phyloP scores from a whole-genome alignment of 208 protist genomes.

The Acanthamoeba lenticulata region DNA sequence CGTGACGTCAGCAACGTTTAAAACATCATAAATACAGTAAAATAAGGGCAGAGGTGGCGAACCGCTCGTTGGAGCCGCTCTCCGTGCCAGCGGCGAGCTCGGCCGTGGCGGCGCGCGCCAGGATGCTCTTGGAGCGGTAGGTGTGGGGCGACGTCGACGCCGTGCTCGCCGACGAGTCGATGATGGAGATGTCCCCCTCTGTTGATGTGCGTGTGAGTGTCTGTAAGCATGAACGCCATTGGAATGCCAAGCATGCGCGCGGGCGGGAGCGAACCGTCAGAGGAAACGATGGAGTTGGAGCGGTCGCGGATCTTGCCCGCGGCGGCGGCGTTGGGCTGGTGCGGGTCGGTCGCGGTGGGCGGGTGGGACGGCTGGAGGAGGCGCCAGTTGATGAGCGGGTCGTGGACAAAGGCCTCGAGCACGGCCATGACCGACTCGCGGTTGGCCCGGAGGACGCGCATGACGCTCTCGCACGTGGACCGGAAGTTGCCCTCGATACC shows the following conservation, averaged over 20 bases:
- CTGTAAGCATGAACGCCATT: too few relatives aligned
- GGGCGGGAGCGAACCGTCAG: too few relatives aligned
- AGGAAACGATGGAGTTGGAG: background rate
- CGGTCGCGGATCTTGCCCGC: background rate
- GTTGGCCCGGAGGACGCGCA: constrained; percentile 97
- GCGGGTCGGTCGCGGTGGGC: background rate
- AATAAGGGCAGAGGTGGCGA: background rate
- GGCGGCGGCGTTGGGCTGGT: background rate
- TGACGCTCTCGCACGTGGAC: constrained; percentile 96
- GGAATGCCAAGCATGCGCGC: too few relatives aligned
- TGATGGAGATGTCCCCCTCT: too few relatives aligned
- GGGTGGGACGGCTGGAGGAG: constrained; percentile 87
- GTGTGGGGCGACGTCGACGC: background rate
- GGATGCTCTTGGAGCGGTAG: background rate
- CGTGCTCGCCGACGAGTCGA: too few relatives aligned
- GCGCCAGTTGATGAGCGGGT: constrained; percentile 99
- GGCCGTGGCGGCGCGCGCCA: background rate
- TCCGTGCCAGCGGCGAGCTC: constrained; percentile 32
- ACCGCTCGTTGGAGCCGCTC: constrained; percentile 28
- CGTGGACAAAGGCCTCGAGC: constrained; percentile 99
- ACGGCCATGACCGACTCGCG: constrained; percentile 99
- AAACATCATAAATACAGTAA: background rate
- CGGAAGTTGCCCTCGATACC: constrained; percentile 99
- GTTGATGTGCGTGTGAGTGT: too few relatives aligned
- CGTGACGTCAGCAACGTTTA: background rate